phyloP scores from a whole-genome alignment of 495 filamentous ascomycete species.

The Schizothecium vesticola region DNA sequence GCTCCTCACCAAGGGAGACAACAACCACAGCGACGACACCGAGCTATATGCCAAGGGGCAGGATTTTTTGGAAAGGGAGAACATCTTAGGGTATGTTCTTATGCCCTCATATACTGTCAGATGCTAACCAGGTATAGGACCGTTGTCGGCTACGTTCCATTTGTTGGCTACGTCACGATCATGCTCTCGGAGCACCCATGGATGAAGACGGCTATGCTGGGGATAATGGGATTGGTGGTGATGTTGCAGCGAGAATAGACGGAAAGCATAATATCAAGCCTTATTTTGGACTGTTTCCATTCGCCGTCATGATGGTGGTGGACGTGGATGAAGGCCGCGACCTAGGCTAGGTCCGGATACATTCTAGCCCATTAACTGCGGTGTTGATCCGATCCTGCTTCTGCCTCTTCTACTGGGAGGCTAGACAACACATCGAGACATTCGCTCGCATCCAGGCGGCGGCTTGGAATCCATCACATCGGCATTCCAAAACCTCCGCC shows the following conservation, averaged over 20 bases:
- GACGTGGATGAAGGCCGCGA: background rate
- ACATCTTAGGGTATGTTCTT: conserved; percentile 66
- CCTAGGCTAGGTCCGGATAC: background rate
- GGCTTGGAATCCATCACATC: background rate
- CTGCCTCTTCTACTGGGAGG: background rate
- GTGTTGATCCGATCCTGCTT: background rate
- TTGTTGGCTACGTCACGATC: conserved; percentile 97
- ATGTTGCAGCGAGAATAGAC: conserved; percentile 79
- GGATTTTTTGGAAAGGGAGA: conserved; percentile 75
- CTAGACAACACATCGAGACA: background rate
- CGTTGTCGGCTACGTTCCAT: conserved; percentile 88
- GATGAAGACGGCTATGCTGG: conserved; percentile 91
- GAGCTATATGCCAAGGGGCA: conserved; percentile 81
- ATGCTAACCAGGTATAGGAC: conserved; percentile 37
- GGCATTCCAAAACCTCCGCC: background rate
- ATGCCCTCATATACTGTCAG: background rate
- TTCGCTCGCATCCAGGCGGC: background rate
- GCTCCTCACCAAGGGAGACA: conserved; percentile 96
- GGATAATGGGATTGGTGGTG: conserved; percentile 91
- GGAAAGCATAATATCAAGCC: background rate
- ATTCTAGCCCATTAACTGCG: background rate
- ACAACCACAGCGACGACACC: conserved; percentile 90
- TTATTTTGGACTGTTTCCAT: background rate
- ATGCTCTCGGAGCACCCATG: conserved; percentile 94
- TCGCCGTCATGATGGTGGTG: background rate